Evolutionary conservation across 345 rosid species (phyloP).

Genomic region (Camelina sativa): DNA sequence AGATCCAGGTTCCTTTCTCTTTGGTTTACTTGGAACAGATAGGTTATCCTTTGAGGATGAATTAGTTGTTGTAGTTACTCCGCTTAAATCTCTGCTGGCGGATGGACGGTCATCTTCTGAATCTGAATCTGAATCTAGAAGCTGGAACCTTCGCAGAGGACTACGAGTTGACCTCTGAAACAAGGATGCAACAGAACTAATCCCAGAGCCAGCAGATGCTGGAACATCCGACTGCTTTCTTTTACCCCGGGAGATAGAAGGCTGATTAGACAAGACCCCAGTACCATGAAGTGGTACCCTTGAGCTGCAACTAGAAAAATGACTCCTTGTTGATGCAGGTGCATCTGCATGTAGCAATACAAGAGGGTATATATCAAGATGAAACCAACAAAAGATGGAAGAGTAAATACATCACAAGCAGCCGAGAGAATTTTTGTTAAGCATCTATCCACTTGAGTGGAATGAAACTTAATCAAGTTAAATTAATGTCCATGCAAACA

Average conservation of each 20-base stretch:
- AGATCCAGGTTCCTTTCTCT: constrained; percentile 41
- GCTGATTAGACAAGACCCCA: constrained; percentile 49
- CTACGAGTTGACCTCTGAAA: constrained; percentile 64
- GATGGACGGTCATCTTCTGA: constrained; percentile 63
- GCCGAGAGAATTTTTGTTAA: not conserved
- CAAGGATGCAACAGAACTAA: constrained; percentile 43
- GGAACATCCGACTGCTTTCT: constrained; percentile 49
- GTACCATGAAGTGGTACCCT: constrained; percentile 59
- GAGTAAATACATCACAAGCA: not conserved
- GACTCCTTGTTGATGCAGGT: constrained; percentile 48
- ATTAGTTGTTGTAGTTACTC: constrained; percentile 43
- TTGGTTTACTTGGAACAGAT: constrained; percentile 43
- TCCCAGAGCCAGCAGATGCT: constrained; percentile 50
- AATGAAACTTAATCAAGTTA: not conserved
- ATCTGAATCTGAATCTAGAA: constrained; percentile 86
- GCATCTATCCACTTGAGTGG: not conserved
- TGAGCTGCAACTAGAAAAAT: constrained; percentile 66
- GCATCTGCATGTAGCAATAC: constrained; percentile 47
- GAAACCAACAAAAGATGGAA: constrained; percentile 5
- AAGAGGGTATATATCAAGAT: constrained; percentile 1
- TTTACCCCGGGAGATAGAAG: constrained; percentile 47
- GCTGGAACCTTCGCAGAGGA: constrained; percentile 85
- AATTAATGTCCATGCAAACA: not conserved
- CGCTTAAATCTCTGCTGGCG: constrained; percentile 31
- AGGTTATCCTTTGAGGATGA: constrained; percentile 39